Percentiles rank a stretch among this genome's conserved stretches.
Evolutionary conservation across 331 rosid genomes (phyloP).

Genomic region (Quercus lobata): DNA sequence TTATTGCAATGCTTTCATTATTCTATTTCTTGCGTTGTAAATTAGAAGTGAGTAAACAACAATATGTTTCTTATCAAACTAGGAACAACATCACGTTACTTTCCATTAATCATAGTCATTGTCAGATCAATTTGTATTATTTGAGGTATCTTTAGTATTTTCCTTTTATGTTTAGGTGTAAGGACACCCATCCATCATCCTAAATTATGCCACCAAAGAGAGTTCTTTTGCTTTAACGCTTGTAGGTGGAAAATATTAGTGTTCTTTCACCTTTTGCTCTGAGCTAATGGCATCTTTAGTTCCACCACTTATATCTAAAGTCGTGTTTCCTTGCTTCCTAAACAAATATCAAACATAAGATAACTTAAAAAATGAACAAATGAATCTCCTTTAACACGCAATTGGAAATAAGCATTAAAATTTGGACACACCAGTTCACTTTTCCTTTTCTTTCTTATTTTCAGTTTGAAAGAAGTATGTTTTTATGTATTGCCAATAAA

Average conservation of each 20-base stretch:
- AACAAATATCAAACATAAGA: conserved; percentile 7
- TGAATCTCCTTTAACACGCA: neutral
- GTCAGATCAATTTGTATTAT: no score
- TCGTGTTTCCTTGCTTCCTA: conserved; percentile 13
- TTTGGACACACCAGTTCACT: conserved; percentile 12
- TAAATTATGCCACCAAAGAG: neutral
- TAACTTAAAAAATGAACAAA: conserved; percentile 28
- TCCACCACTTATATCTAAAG: conserved; percentile 19
- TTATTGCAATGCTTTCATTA: no score
- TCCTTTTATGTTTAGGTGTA: neutral
- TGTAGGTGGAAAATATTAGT: conserved; percentile 4
- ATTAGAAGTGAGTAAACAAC: no score
- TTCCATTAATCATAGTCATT: no score
- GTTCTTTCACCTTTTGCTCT: conserved; percentile 16
- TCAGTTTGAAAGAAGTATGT: neutral
- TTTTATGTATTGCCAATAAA: conserved; percentile 2
- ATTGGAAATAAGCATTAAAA: conserved; percentile 15
- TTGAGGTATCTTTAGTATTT: no score
- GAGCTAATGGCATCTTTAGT: conserved; percentile 18
- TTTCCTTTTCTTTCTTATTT: neutral
- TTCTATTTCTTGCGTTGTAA: no score
- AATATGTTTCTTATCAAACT: no score
- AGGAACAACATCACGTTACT: no score
- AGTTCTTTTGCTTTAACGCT: neutral
- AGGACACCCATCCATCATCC: neutral